Evolutionary conservation across 345 rosid genomes (phyloP).

Genomic region (Hevea brasiliensis): DNA sequence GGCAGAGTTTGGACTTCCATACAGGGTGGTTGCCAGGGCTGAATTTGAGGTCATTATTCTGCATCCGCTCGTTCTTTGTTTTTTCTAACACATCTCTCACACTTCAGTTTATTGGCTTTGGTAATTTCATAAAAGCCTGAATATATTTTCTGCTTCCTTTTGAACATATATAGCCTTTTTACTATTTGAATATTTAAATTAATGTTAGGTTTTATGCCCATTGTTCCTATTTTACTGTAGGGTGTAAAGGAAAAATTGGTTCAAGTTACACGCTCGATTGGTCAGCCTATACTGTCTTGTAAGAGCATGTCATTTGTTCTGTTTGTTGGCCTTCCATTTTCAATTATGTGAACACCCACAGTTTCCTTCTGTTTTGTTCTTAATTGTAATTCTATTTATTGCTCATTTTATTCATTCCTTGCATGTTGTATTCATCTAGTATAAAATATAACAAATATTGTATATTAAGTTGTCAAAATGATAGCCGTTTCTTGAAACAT

Average conservation of each 20-base stretch:
- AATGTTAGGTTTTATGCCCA: neutral
- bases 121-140: neutral
- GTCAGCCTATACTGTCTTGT: slow-evolving; percentile 45
- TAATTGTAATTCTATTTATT: neutral
- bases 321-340: slow-evolving; percentile 2
- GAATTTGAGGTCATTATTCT: slow-evolving; percentile 64
- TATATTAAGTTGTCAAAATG: neutral
- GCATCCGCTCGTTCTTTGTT: neutral
- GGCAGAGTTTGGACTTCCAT: slow-evolving; percentile 69
- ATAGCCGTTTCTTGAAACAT: neutral
- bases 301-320: slow-evolving; percentile 19
- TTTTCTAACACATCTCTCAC: neutral
- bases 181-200: neutral
- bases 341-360: neutral
- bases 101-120: neutral
- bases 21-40: slow-evolving; percentile 56
- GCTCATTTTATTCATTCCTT: neutral
- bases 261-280: slow-evolving; percentile 56
- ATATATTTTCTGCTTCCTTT: neutral
- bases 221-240: slow-evolving; percentile 27
- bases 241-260: slow-evolving; percentile 47
- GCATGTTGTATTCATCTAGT: neutral
- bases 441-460: neutral
- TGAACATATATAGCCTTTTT: too few species aligned
- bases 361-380: neutral